phyloP scores from a whole-genome alignment of 2,329 filamentous ascomycete genomes.

The Grosmannia penicillata region DNA sequence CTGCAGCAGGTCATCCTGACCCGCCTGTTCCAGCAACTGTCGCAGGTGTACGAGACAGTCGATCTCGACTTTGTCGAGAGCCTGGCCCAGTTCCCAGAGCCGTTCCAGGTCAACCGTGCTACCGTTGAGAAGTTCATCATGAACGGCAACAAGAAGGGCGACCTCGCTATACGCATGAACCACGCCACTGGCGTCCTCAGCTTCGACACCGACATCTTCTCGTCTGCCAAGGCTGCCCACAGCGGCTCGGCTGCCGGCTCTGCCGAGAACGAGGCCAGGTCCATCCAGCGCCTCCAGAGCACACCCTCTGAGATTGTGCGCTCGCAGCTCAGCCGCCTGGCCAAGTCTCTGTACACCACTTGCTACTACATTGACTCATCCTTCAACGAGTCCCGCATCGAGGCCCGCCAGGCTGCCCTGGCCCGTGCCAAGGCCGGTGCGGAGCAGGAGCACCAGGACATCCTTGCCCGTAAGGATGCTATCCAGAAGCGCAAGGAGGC shows the following conservation, averaged over 20 bases:
- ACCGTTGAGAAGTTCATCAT: conserved; percentile 99
- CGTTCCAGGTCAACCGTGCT: conserved; percentile 78
- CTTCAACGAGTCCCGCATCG: conserved; percentile 68
- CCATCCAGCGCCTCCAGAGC: conserved; percentile 90
- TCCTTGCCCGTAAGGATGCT: conserved; percentile 69
- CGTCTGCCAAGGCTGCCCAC: conserved; percentile 83
- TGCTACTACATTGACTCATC: conserved; percentile 91
- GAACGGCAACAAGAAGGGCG: conserved; percentile 99
- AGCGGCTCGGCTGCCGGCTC: conserved; percentile 73
- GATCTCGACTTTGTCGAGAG: conserved; percentile 87
- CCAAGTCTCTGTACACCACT: conserved; percentile 80
- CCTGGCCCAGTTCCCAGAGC: conserved; percentile 89
- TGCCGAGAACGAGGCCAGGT: conserved; percentile 68
- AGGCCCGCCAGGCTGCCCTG: conserved; percentile 67
- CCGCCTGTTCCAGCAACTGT: conserved; percentile 95
- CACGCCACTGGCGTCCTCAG: conserved; percentile 90
- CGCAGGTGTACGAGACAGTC: conserved; percentile 96
- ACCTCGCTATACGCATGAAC: conserved; percentile 89
- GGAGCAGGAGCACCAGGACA: conserved; percentile 81
- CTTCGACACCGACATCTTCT: conserved; percentile 97
- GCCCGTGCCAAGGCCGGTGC: conserved; percentile 72
- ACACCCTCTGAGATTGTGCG: conserved; percentile 96
- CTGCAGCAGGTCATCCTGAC: conserved; percentile 98
- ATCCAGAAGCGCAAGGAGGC: conserved; percentile 97
- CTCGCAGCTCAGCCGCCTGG: conserved; percentile 80